Percentiles rank a stretch among this genome's conserved stretches.
Evolutionary conservation across 768 basidiomycete species (phyloP).

Genomic region (Amanita brunnescens): DNA sequence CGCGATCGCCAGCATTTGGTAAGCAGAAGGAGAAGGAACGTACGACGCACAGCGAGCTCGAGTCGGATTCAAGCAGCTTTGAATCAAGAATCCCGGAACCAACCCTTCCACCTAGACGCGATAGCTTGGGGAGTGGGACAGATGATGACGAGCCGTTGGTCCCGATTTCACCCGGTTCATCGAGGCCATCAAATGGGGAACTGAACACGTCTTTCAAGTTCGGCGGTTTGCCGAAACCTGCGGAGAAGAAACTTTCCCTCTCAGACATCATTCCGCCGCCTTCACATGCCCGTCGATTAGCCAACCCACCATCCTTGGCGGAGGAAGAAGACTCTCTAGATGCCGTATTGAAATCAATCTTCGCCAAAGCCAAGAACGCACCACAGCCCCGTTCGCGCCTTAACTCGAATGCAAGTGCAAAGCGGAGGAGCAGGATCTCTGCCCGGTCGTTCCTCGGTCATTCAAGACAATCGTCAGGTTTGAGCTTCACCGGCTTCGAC

Average conservation of each 20-base stretch:
- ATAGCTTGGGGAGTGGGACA: slow-evolving; percentile 25
- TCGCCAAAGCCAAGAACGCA: slow-evolving; percentile 33
- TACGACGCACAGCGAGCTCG: slow-evolving; percentile 11
- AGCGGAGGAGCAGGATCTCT: slow-evolving; percentile 14
- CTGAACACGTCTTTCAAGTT: slow-evolving; percentile 71
- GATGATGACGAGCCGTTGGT: slow-evolving; percentile 12
- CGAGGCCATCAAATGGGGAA: slow-evolving; percentile 48
- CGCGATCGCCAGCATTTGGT: slow-evolving; percentile 12
- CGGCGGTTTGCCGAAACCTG: slow-evolving; percentile 40
- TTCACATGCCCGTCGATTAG: slow-evolving; percentile 39
- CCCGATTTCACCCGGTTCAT: slow-evolving; percentile 26
- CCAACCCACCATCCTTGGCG: slow-evolving; percentile 30
- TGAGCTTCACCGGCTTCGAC: slow-evolving; percentile 65
- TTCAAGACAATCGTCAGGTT: slow-evolving; percentile 39
- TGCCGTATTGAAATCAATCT: slow-evolving; percentile 46
- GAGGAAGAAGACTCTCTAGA: slow-evolving; percentile 47
- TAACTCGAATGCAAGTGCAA: slow-evolving; percentile 38
- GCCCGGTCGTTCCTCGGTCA: slow-evolving; percentile 21
- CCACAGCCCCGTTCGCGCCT: slow-evolving; percentile 9
- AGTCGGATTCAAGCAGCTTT: slow-evolving; percentile 12
- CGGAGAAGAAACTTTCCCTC: slow-evolving; percentile 36
- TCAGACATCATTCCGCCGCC: slow-evolving; percentile 72
- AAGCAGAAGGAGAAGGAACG: slow-evolving; percentile 23
- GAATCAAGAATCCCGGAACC: slow-evolving; percentile 24
- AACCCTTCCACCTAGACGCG: slow-evolving; percentile 30